A percentile compares a stretch with the other conserved stretches of the same genome.
Evolutionary conservation across 2,329 filamentous ascomycete species (phyloP).

Genomic region (Microsporum canis): DNA sequence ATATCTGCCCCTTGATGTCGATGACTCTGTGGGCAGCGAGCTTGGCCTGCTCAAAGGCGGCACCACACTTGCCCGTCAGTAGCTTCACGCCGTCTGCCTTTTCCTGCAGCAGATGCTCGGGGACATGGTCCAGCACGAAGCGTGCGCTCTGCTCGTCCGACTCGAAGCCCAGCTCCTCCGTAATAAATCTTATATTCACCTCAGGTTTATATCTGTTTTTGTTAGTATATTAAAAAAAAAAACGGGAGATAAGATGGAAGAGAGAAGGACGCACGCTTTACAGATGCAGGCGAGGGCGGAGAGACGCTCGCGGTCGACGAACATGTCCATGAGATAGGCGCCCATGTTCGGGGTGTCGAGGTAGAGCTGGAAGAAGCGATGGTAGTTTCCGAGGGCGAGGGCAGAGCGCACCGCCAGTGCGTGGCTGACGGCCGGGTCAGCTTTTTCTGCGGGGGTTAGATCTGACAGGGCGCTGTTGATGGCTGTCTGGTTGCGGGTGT

Average conservation of each 20-base stretch:
- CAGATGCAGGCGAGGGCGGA: constrained; percentile 84
- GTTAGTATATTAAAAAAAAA: constrained; percentile 35
- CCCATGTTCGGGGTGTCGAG: constrained; percentile 93
- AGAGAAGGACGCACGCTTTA: constrained; percentile 64
- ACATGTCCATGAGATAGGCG: constrained; percentile 98
- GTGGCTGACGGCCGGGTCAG: constrained; percentile 73
- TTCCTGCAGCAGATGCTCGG: constrained; percentile 65
- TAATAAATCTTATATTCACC: constrained; percentile 80
- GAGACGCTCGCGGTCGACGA: constrained; percentile 85
- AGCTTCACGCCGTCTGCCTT: constrained; percentile 62
- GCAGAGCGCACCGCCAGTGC: constrained; percentile 84
- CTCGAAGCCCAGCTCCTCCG: constrained; percentile 91
- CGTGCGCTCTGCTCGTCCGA: constrained; percentile 81
- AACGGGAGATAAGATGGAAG: background rate
- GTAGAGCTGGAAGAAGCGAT: constrained; percentile 95
- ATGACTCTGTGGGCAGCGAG: constrained; percentile 68
- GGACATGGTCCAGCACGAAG: constrained; percentile 74
- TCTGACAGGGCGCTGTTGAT: constrained; percentile 97
- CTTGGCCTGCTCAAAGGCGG: constrained; percentile 63
- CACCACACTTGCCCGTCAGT: constrained; percentile 59
- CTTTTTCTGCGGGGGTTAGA: constrained; percentile 96
- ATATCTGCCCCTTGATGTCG: constrained; percentile 95
- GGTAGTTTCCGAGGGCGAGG: constrained; percentile 87
- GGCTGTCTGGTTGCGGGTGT: constrained; percentile 94
- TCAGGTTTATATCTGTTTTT: constrained; percentile 73